A percentile compares a stretch with the other conserved stretches of the same genome.
Evolutionary conservation across 2,329 filamentous ascomycete genomes (phyloP).

Genomic region (Scedosporium apiospermum): DNA sequence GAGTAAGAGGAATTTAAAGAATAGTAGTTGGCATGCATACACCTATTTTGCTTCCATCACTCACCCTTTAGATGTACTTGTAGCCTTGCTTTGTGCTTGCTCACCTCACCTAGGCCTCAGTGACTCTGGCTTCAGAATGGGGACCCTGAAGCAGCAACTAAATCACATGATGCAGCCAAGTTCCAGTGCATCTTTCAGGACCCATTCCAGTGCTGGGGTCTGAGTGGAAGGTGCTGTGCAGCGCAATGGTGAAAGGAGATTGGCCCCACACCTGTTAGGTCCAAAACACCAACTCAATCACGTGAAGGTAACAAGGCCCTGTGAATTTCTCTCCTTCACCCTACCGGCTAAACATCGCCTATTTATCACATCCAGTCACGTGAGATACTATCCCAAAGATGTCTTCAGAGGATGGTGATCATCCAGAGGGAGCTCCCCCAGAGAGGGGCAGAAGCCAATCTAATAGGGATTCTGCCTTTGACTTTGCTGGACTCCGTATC

Average conservation of each 20-base stretch:
- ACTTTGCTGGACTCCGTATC: neutral
- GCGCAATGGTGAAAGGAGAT: neutral
- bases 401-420: neutral
- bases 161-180: neutral
- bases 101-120: too few species aligned
- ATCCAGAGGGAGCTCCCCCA: neutral
- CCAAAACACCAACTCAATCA: neutral
- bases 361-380: neutral
- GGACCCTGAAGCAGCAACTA: neutral
- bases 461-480: neutral
- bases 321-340: neutral
- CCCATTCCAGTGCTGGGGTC: neutral
- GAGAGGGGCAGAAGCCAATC: neutral
- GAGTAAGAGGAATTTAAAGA: too few species aligned
- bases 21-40: too few species aligned
- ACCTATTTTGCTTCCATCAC: too few species aligned
- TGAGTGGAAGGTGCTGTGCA: neutral
- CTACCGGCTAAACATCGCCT: conserved; percentile 4
- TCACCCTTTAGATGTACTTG: too few species aligned
- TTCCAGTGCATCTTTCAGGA: neutral
- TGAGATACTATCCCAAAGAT: neutral
- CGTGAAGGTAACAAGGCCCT: neutral
- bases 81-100: too few species aligned
- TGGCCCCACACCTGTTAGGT: neutral
- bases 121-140: neutral